Evolutionary conservation across 441 rosid species (phyloP), one percentile per base, ranked within the genome.

Genomic region (Euphorbia schlechtendalii): DNA sequence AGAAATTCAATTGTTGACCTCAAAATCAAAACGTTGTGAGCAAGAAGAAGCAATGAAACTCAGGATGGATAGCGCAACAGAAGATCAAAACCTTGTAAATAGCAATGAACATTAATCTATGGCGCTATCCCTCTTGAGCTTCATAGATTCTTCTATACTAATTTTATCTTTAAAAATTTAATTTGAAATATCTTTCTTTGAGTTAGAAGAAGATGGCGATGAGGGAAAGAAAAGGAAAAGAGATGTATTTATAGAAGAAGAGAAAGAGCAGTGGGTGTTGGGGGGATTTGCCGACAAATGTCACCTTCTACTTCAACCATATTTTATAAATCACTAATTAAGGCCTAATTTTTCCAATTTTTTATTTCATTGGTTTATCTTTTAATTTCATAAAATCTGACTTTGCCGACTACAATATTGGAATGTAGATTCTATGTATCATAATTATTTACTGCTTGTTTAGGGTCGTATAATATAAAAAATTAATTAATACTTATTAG

Each of bases 41-140:
- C 78, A 82, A 69, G 83, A 88, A 82, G 89, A 85, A 83, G 66
- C 96, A 63, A 65, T 85, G 81, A 87, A 91, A 87, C 98, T 91
- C 98, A 91, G 96, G 96, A 91, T 88, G 90, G 97, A 91, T 80
- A 88, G 97, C 94, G 96, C 94, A 71, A 81, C 49, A 24, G 34
- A 34, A 8, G 48, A 41, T 2, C 24, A 65, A 60, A 52, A 40
- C 46, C 32, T 30, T 8, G 65, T 27, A 2, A 2, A 1, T 3
- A 34, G 21, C 11, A 11, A 5, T 18, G 15, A 1, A n/a, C 3
- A n/a, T 12, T 3, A 36, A 38, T 46, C 71, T 41, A 69, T 76
- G 97, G 92, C 89, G 97, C 96, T 89, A 89, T 89, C 96, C 93
- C 92, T 89, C 93, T 93, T 89, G 96, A 89, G 96, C 96, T 89